Percentiles rank a stretch among this genome's conserved stretches.
Evolutionary conservation across 164 flowering plant species (phyloP).

Genomic region (Berberis thunbergii): DNA sequence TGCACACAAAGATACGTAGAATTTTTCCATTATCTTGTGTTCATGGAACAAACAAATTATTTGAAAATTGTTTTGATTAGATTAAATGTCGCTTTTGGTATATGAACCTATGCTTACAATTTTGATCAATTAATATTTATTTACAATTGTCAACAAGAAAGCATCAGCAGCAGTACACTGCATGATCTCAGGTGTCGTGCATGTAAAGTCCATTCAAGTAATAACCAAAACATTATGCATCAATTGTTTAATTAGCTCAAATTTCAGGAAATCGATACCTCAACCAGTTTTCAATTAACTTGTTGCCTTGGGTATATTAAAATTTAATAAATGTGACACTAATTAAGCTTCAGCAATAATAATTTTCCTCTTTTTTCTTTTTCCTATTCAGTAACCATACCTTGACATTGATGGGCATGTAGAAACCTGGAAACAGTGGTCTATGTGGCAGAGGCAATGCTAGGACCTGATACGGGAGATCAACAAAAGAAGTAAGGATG

Average conservation of each 20-base stretch:
- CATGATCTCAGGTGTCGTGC: no score
- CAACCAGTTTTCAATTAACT: not conserved
- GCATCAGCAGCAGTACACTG: no score
- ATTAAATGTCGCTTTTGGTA: no score
- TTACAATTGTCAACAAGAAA: no score
- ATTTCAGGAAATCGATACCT: not conserved
- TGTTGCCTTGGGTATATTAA: not conserved
- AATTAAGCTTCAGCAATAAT: not conserved
- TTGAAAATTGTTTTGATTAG: no score
- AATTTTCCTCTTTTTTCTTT: not conserved
- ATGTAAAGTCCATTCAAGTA: no score
- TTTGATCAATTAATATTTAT: no score
- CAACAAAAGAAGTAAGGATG: not conserved
- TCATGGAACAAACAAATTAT: no score
- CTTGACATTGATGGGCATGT: slow-evolving; percentile 95
- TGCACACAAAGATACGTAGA: no score
- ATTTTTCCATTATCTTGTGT: no score
- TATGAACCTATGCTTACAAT: no score
- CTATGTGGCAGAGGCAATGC: slow-evolving; percentile 82
- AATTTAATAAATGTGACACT: not conserved
- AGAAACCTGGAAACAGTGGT: slow-evolving; percentile 95
- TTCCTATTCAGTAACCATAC: slow-evolving; percentile 26
- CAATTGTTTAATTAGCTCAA: not conserved
- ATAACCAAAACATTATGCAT: no score
- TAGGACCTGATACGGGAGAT: slow-evolving; percentile 53